These are phyloP conservation scores for Hemisphaericaspora xylanilytica DNA, from an alignment of 1,139 yeast species.

Conservation along the genomic window DNA sequence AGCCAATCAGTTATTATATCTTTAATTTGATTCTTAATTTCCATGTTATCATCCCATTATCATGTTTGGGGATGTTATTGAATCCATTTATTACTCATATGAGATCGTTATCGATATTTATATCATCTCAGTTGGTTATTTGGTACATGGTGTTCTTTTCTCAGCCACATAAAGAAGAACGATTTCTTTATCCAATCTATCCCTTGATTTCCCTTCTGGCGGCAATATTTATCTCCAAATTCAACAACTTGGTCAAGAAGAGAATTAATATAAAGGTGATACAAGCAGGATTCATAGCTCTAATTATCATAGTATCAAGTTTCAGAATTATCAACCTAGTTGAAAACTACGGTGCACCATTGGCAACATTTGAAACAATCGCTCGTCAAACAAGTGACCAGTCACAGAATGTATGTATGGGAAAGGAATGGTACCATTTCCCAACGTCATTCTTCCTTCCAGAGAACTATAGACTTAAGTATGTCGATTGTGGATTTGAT, in stretches of 20 bases:
- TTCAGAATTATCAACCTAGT: slow-evolving; percentile 42
- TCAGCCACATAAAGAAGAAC: slow-evolving; percentile 93
- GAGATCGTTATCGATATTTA: slow-evolving; percentile 7
- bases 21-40: slow-evolving; percentile 72
- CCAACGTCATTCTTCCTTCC: slow-evolving; percentile 86
- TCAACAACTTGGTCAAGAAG: slow-evolving; percentile 14
- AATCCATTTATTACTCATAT: slow-evolving; percentile 16
- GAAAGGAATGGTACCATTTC: slow-evolving; percentile 93
- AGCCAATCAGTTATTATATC: slow-evolving; percentile 75
- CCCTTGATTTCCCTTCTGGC: slow-evolving; percentile 66
- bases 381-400: slow-evolving; percentile 9
- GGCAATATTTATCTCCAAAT: slow-evolving; percentile 46
- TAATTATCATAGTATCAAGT: slow-evolving; percentile 25
- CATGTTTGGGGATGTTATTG: slow-evolving; percentile 33
- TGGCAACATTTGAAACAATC: slow-evolving; percentile 21
- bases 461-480: slow-evolving; percentile 55
- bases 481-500: slow-evolving; percentile 74
- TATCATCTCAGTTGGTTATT: slow-evolving; percentile 41
- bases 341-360: slow-evolving; percentile 61
- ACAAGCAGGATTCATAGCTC: slow-evolving; percentile 13
- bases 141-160: slow-evolving; percentile 68
- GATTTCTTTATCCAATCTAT: slow-evolving; percentile 85
- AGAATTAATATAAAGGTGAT: slow-evolving; percentile 4
- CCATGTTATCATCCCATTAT: slow-evolving; percentile 53
- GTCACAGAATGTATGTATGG: slow-evolving; percentile 64